A percentile compares a stretch with the other conserved stretches of the same genome.
Evolutionary conservation across 2,329 filamentous ascomycete species (phyloP).

Genomic region (Thelonectria discophora): DNA sequence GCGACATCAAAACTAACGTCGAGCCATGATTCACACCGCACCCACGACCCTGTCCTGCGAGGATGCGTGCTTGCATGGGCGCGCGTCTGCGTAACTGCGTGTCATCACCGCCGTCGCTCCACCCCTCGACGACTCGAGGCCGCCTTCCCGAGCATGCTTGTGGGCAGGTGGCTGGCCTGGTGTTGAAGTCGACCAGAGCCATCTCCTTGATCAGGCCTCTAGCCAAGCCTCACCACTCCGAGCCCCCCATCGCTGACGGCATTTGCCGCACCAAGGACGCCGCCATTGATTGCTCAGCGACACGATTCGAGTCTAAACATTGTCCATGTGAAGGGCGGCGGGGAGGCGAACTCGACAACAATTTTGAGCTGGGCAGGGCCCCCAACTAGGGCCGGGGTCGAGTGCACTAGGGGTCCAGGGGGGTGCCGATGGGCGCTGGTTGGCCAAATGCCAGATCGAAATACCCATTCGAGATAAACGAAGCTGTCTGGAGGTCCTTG

Average conservation of each 20-base stretch:
- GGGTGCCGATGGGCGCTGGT: constrained; percentile 25
- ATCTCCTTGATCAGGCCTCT: constrained; percentile 4
- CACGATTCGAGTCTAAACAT: constrained; percentile 13
- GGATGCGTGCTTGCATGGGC: constrained; percentile 11
- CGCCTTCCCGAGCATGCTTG: constrained; percentile 32
- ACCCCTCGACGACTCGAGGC: constrained; percentile 26
- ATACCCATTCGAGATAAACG: constrained; percentile 37
- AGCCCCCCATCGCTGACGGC: constrained; percentile 14
- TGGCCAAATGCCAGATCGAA: constrained; percentile 35
- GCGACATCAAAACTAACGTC: constrained; percentile 4
- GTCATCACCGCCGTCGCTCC: constrained; percentile 33
- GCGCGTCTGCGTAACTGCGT: constrained; percentile 36
- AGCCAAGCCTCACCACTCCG: constrained; percentile 2
- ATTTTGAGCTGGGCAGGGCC: constrained; percentile 24
- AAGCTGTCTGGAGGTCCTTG: constrained; percentile 13
- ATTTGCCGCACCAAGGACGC: neutral
- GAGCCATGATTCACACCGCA: constrained; percentile 13
- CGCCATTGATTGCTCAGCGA: constrained; percentile 5
- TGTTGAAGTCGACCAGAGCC: constrained; percentile 8
- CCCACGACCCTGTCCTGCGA: neutral
- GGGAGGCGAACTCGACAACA: constrained; percentile 27
- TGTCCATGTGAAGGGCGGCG: constrained; percentile 19
- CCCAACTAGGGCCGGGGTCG: constrained; percentile 26
- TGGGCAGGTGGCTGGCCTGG: constrained; percentile 27
- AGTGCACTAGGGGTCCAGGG: constrained; percentile 27